These are phyloP conservation scores for Helianthus tuberosus DNA, from an alignment of 129 eudicot genomes.

Conservation along the genomic window DNA sequence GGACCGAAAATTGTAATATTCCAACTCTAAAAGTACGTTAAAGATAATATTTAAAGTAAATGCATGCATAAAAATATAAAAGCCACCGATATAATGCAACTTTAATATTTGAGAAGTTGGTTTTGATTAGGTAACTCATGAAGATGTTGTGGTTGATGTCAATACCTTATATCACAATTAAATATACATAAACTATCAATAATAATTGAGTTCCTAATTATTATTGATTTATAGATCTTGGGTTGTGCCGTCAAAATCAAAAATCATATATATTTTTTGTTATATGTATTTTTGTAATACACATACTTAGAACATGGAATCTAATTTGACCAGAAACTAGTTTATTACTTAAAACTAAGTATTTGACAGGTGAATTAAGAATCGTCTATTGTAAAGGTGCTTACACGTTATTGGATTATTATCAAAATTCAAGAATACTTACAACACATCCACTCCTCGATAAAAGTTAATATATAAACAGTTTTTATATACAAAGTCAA, in stretches of 20 bases:
- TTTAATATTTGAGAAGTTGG: not conserved
- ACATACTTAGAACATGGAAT: not conserved
- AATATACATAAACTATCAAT: not conserved
- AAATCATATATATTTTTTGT: not conserved
- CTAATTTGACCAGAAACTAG: constrained; percentile 1
- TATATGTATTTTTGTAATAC: not conserved
- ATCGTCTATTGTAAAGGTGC: constrained; percentile 18
- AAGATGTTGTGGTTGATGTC: not conserved
- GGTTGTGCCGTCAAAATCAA: not conserved
- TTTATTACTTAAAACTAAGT: not conserved
- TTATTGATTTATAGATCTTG: not conserved
- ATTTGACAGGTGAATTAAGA: constrained; percentile 11
- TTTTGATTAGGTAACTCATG: constrained; percentile 1
- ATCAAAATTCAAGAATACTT: constrained; percentile 21
- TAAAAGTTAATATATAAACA: not conserved
- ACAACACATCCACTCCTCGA: constrained; percentile 32
- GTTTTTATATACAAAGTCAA: constrained; percentile 17
- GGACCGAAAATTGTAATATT: no score
- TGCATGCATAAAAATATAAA: not conserved
- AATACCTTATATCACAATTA: not conserved
- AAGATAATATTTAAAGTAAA: no score
- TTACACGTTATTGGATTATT: constrained; percentile 22
- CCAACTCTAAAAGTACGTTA: no score
- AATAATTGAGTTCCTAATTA: not conserved
- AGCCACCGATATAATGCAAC: not conserved